Evolutionary conservation across 257 asterid species (phyloP).

Genomic region (Salvia miltiorrhiza): DNA sequence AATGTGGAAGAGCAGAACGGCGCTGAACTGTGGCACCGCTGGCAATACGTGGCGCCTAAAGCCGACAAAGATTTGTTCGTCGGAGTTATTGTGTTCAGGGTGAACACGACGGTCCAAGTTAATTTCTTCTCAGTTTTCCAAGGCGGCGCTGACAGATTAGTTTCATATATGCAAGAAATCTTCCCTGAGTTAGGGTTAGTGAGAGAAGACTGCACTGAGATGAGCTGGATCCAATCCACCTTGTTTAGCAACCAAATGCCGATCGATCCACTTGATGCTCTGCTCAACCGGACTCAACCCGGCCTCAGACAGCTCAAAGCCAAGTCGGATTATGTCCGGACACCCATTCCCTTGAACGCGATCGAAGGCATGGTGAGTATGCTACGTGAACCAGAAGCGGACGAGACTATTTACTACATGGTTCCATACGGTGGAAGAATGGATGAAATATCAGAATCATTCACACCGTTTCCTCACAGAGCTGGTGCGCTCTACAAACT

Average conservation of each 20-base stretch:
- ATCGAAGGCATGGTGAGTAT: not conserved
- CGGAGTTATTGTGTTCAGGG: not conserved
- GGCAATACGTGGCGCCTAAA: constrained; percentile 26
- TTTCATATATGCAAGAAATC: constrained; percentile 4
- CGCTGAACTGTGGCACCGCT: constrained; percentile 9
- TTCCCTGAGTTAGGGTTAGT: constrained; percentile 37
- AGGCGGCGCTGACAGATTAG: constrained; percentile 25
- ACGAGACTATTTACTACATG: not conserved
- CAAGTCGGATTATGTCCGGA: constrained; percentile 24
- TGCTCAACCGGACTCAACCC: constrained; percentile 24
- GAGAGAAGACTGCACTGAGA: too few relatives aligned
- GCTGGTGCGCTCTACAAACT: constrained; percentile 1
- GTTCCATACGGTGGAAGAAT: constrained; percentile 20
- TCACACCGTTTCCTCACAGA: not conserved
- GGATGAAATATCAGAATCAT: constrained; percentile 3
- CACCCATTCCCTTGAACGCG: not conserved
- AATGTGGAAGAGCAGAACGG: not conserved
- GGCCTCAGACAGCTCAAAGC: not conserved
- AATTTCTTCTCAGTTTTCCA: constrained; percentile 21
- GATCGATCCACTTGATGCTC: not conserved
- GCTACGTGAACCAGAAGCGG: not conserved
- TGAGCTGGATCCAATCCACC: constrained; percentile 31
- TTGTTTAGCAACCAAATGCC: not conserved
- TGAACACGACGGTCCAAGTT: constrained; percentile 14
- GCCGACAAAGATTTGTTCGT: constrained; percentile 21